These are phyloP conservation scores for slime mould (Dictyostelium discoideum) DNA, from an alignment of 78 protist species.

Conservation along the genomic window DNA sequence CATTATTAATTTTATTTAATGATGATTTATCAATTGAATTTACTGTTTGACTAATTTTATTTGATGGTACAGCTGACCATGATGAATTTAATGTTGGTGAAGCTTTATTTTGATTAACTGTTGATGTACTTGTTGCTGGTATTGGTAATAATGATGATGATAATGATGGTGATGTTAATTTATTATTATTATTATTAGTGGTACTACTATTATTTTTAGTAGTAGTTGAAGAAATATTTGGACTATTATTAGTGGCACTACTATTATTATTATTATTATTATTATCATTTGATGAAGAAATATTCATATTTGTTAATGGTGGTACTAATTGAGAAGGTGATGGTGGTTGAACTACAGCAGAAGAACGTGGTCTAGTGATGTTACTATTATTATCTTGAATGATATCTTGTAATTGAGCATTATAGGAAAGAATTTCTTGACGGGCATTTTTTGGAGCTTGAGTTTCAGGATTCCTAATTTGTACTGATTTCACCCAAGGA, in stretches of 20 bases:
- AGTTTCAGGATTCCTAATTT: not conserved
- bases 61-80: conserved; percentile 14
- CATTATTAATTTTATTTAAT: not conserved
- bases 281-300: not conserved
- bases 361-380: conserved; percentile 52
- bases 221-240: not conserved
- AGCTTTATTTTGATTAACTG: not conserved
- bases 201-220: not conserved
- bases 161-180: not conserved
- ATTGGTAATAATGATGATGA: not conserved
- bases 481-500: conserved; percentile 85
- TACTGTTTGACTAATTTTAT: not conserved
- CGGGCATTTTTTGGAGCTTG: conserved; percentile 58
- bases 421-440: conserved; percentile 38
- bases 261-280: no score
- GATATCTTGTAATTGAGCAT: conserved; percentile 65
- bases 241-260: not conserved
- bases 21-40: conserved; percentile 16
- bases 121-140: not conserved
- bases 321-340: not conserved
- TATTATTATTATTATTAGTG: not conserved
- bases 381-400: not conserved
- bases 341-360: not conserved
- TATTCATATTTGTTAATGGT: not conserved
- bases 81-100: not conserved